Evolutionary conservation across 2,329 filamentous ascomycete genomes (phyloP).

Genomic region (Akanthomyces lecanii): DNA sequence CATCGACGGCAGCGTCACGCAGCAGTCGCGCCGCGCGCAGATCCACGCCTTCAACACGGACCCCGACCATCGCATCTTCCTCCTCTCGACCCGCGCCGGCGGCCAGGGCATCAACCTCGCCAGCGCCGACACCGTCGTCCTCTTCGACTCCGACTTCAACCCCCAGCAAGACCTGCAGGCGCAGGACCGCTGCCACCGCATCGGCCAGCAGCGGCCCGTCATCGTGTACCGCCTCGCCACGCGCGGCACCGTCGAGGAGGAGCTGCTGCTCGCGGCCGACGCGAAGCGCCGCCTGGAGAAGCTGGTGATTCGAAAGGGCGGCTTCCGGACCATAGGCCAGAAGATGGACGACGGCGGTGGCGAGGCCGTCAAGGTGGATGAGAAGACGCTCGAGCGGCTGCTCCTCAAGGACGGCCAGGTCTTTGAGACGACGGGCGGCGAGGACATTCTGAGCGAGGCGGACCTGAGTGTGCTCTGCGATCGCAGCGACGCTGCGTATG

Average conservation of each 20-base stretch:
- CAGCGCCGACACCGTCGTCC: constrained; percentile 83
- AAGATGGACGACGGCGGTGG: constrained; percentile 48
- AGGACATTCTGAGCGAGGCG: constrained; percentile 65
- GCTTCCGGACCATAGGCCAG: constrained; percentile 66
- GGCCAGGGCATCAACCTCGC: constrained; percentile 95
- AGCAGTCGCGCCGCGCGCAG: constrained; percentile 64
- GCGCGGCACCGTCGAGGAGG: constrained; percentile 87
- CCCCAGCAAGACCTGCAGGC: constrained; percentile 96
- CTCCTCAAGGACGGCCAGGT: constrained; percentile 69
- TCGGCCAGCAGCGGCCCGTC: constrained; percentile 88
- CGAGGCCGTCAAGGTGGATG: constrained; percentile 47
- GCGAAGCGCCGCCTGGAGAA: constrained; percentile 91
- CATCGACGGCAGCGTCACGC: constrained; percentile 83
- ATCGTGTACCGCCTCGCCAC: constrained; percentile 93
- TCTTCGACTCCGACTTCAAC: constrained; percentile 90
- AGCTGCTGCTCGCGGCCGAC: constrained; percentile 79
- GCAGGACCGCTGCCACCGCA: constrained; percentile 90
- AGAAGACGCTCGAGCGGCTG: constrained; percentile 57
- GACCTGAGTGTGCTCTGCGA: constrained; percentile 80
- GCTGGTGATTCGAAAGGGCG: constrained; percentile 90
- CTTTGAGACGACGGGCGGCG: constrained; percentile 54
- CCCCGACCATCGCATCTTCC: constrained; percentile 66
- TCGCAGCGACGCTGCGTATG: constrained; percentile 60
- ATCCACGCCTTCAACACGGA: constrained; percentile 71
- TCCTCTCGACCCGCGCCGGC: constrained; percentile 85